These are phyloP conservation scores for Prunus mongolica DNA, from an alignment of 306 rosid species.

Conservation along the genomic window DNA sequence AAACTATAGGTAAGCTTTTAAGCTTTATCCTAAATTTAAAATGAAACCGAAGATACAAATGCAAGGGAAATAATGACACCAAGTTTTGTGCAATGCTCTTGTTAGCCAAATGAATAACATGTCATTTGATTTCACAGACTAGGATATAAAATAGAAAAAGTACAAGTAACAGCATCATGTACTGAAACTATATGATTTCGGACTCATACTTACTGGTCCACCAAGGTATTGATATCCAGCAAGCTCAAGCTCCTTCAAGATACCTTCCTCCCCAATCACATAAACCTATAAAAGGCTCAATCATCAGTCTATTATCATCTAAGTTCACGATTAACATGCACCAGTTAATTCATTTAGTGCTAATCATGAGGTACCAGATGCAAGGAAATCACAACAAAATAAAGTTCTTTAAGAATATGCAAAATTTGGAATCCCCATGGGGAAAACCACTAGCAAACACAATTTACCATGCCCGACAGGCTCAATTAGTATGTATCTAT, in stretches of 20 bases:
- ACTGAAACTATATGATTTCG: not conserved
- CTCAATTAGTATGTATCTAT: no score
- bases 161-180: not conserved
- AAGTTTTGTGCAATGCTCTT: no score
- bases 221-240: slow-evolving; percentile 93
- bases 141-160: slow-evolving; percentile 1
- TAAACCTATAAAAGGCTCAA: slow-evolving; percentile 56
- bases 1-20: no score
- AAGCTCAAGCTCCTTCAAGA: slow-evolving; percentile 94
- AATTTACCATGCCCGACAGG: no score
- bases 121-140: slow-evolving; percentile 7
- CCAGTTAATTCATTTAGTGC: not conserved
- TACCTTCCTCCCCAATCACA: slow-evolving; percentile 96
- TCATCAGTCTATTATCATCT: slow-evolving; percentile 28
- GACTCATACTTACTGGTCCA: slow-evolving; percentile 70
- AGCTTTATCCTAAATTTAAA: not conserved
- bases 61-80: no score
- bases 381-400: not conserved
- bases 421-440: no score
- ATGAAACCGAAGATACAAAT: not conserved
- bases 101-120: not conserved
- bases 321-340: not conserved
- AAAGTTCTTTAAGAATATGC: no score
- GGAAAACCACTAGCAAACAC: no score
- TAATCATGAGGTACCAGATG: not conserved